Base-by-base conservation (phyloP, 805 yeast species). In the Cyberlindnera maritima region DNA sequence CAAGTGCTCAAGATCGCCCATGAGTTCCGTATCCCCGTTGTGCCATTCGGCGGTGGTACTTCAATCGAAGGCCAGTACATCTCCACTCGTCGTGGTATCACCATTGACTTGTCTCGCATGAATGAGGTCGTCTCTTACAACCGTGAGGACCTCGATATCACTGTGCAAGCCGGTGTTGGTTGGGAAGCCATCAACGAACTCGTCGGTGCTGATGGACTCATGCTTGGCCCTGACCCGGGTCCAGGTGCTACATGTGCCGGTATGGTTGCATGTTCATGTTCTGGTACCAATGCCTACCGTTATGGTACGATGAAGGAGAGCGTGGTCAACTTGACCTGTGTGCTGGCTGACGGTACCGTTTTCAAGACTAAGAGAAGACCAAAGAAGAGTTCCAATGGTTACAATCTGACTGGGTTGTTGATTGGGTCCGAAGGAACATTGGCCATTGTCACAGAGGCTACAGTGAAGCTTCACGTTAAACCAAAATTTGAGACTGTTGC, bases 191-290 rank as follows among this genome's bases (percentile, higher is more conserved):
- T 86, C 47, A 77, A 76, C 48, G 80, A 77, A 20, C 75, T 65
- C 44, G 62, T 82, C 40, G 64, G 58, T 12, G 74, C 72, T 2
- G 64, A 74, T 39, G 77, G 77, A 0, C 64, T 81, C 20, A 59
- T 87, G 62, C 79, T 87, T 55, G 94, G 92, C 1, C 85, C 86
- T 12, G 92, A 85, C 60, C 80, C 80, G 1, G 90, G 90, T 36
- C 90, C 92, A 15, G 88, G 89, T 39, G 94, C 92, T 2, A 72
- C 81, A 46, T 80, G 86, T 46, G 87, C 87, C 19, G 95, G 95
- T 2, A 83, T 84, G 79, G 79, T 82, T 43, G 84, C 83, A 12
- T 84, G 87, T 33, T 81, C 85, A 34, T 85, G 91, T 50, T 84
- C 91, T 0, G 95, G 95, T 6, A 83, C 92, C 6, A 83, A 85